Percentiles rank a stretch among this genome's conserved stretches.
phyloP scores from a whole-genome alignment of 225 moss, liverwort and hornwort species.

The Physcomitrellopsis africana region DNA sequence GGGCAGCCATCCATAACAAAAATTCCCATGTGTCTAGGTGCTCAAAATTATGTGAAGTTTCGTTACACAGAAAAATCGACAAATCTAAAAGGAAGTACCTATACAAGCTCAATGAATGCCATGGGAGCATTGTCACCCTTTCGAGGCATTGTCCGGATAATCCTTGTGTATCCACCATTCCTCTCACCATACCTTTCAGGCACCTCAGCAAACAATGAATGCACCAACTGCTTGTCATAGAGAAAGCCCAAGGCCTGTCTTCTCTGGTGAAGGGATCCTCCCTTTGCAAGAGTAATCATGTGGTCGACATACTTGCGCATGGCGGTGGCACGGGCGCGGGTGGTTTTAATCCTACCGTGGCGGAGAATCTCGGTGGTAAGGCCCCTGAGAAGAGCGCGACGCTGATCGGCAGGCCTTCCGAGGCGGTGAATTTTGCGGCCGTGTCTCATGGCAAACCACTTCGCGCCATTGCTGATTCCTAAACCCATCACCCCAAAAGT shows the following conservation, averaged over 20 bases:
- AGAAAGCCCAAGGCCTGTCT: slow-evolving; percentile 78
- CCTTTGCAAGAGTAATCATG: slow-evolving; percentile 76
- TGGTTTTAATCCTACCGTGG: slow-evolving; percentile 89
- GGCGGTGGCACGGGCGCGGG: slow-evolving; percentile 70
- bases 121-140: slow-evolving; percentile 83
- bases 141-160: slow-evolving; percentile 80
- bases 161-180: slow-evolving; percentile 79
- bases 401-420: slow-evolving; percentile 80
- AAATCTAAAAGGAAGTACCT: slow-evolving; percentile 16
- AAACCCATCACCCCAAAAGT: slow-evolving; percentile 42
- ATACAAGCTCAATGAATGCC: slow-evolving; percentile 92
- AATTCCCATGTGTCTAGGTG: slow-evolving; percentile 2
- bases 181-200: slow-evolving; percentile 81
- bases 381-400: slow-evolving; percentile 72
- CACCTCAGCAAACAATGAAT: slow-evolving; percentile 82
- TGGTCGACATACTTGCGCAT: slow-evolving; percentile 89
- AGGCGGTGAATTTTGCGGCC: slow-evolving; percentile 73
- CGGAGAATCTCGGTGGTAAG: slow-evolving; percentile 73
- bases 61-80: slow-evolving; percentile 7
- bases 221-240: slow-evolving; percentile 80
- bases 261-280: slow-evolving; percentile 62
- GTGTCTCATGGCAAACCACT: slow-evolving; percentile 86
- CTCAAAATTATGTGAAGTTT: slow-evolving; percentile 15
- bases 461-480: slow-evolving; percentile 70
- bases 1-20: background rate